Base-by-base conservation (phyloP, 2,329 filamentous ascomycete species). In the Aspergillus sp. region DNA sequence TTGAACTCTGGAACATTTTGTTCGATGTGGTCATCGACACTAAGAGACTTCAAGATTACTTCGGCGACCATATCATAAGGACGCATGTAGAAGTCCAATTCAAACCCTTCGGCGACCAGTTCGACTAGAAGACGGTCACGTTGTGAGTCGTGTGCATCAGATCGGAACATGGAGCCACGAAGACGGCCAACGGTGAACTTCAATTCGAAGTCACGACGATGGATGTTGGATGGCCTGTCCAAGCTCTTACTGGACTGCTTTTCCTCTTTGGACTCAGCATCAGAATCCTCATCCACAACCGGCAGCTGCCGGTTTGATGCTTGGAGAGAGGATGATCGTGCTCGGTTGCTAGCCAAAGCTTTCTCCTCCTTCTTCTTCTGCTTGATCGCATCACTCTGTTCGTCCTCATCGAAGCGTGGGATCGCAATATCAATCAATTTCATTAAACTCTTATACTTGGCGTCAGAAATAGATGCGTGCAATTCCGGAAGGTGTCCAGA, bases 381-480 rank as follows among this genome's bases (percentile, higher is more conserved):
- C 37, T 59, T 53, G 42, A 50, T 47, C 4, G 67, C 61, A 13
- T 58, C 49, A 19, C 71, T 61, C 7, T 73, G 67, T 1, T 76
- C 74, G 30, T 45, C 55, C 13, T 76, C 73, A 22, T 81, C 79
- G 49, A 97, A 85, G 52, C 86, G 90, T 1, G 93, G 94, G 50
- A 98, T 88, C 0, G 93, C 90, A 48, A 95, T 90, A 51, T 98
- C 91, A 52, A 98, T 91, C 39, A 98, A 77, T 59, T 84, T 90
- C 93, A 99, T 98, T 50, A 98, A 68, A 41, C 83, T 90, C 73
- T 97, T 98, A 74, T 98, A 98, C 66, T 98, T 98, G 33, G 83
- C 83, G 60, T 99, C 94, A 0, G 93, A 97, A 33, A 94, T 84
- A 0, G 87, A 88, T 9, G 88, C 93, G 65, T 97, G 91, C 1